Evolutionary conservation across 164 flowering plant genomes (phyloP).

Genomic region (Sextonia rubra): DNA sequence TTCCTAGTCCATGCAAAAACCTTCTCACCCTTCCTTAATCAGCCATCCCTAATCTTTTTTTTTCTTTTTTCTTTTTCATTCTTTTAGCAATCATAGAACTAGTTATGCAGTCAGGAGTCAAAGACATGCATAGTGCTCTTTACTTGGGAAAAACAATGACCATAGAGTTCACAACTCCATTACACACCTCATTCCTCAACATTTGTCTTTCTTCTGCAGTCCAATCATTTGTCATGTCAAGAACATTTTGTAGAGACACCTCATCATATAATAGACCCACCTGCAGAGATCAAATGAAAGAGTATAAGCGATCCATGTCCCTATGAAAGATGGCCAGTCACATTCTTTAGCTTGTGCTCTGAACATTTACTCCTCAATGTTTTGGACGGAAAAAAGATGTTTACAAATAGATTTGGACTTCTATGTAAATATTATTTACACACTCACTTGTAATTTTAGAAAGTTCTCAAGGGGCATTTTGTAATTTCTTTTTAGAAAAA

Average conservation of each 20-base stretch:
- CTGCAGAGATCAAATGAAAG: conserved; percentile 35
- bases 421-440: no score
- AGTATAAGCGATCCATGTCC: background rate
- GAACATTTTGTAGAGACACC: conserved; percentile 66
- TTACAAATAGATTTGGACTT: no score
- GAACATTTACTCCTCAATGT: no score
- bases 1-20: no score
- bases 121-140: background rate
- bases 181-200: conserved; percentile 75
- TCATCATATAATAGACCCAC: conserved; percentile 94
- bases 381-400: no score
- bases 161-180: background rate
- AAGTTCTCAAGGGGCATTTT: no score
- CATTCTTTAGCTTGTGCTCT: no score
- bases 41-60: no score
- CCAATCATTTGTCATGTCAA: conserved; percentile 94
- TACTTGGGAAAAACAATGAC: background rate
- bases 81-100: background rate
- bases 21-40: no score
- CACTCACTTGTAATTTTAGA: no score
- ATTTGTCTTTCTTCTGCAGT: conserved; percentile 85
- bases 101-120: background rate
- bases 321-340: background rate
- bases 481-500: no score
- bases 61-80: no score